phyloP scores from a whole-genome alignment of 1,284 basidiomycete species.

The Pterulicium gracile region DNA sequence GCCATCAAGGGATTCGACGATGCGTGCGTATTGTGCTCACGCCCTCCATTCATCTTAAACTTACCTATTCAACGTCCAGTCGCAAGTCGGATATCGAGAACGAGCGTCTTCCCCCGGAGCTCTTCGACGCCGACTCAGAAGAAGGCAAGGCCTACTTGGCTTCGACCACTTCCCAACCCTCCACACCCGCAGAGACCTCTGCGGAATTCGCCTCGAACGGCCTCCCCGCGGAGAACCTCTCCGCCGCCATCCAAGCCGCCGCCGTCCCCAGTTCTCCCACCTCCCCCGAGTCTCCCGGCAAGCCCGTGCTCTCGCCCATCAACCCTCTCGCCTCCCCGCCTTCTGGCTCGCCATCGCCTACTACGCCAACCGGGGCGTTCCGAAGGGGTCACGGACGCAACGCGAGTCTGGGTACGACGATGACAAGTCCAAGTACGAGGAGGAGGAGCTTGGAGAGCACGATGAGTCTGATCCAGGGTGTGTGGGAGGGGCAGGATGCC shows the following conservation, averaged over 20 bases:
- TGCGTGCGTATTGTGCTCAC: slow-evolving; percentile 52
- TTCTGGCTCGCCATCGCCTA: slow-evolving; percentile 12
- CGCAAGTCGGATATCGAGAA: slow-evolving; percentile 99
- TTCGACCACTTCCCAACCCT: slow-evolving; percentile 29
- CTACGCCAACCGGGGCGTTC: slow-evolving; percentile 37
- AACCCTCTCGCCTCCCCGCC: slow-evolving; percentile 12
- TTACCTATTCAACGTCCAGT: slow-evolving; percentile 25
- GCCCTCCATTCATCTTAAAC: background rate
- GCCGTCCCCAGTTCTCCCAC: slow-evolving; percentile 20
- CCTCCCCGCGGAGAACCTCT: slow-evolving; percentile 42
- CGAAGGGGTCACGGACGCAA: slow-evolving; percentile 78
- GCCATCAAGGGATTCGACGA: slow-evolving; percentile 92
- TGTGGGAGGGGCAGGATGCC: slow-evolving; percentile 57
- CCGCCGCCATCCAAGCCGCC: slow-evolving; percentile 36
- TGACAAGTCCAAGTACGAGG: slow-evolving; percentile 90
- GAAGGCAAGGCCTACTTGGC: slow-evolving; percentile 54
- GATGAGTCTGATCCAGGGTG: slow-evolving; percentile 89
- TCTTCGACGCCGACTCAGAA: slow-evolving; percentile 80
- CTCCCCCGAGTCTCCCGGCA: slow-evolving; percentile 17
- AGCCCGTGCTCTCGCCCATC: slow-evolving; percentile 5
- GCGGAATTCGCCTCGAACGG: slow-evolving; percentile 33
- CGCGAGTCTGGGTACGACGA: slow-evolving; percentile 90
- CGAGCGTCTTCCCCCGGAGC: slow-evolving; percentile 90
- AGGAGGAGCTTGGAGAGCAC: slow-evolving; percentile 92
- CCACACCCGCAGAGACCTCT: slow-evolving; percentile 37